Evolutionary conservation across 176 grass and related monocot genomes (phyloP), one percentile per base, ranked within the genome.

Genomic region (Bolboschoenus planiculmis): DNA sequence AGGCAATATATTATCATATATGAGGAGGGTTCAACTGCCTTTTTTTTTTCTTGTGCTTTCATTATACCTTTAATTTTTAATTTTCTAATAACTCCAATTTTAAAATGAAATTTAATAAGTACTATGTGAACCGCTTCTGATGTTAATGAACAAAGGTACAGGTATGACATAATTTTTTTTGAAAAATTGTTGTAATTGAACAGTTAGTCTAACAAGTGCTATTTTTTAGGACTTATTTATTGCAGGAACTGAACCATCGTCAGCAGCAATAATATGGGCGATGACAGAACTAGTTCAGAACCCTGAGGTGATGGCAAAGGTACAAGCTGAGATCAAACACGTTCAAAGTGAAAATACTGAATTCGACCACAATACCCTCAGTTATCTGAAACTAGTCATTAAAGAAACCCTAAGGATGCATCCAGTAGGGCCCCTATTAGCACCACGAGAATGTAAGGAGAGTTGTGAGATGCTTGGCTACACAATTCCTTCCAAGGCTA

Each of bases 211-310:
- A 16, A 53, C 18, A 14, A 15, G 14, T 53, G 4, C 50, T 53
- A 48, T 48, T 16, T 53, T 53, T 18, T 53, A 92, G 90, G 84
- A 92, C 30, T 13, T 92, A 15, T 87, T 92, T 24, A 18, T 46
- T 4, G 90, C 66, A 3, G 87, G 90, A 0, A 89, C 87, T 0
- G 90, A 89, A 24, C 82, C 88, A 3, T 85, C 83, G 0, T 50
- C 81, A 4, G 70, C 57, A 1, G 85, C 85, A 0, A 23, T 71
- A 53, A 67, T 71, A 9, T 92, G 90, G 90, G 85, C 85, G 10
- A 90, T 92, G 90, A 83, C 90, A 0, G 88, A 92, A 59, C 85
- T 92, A 5, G 42, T 64, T 2, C 68, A 54, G 58, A 87, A 62
- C 35, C 85, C 82, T 0, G 7, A 3, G 0, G 5, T 21, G 2